Conservation (phyloP, 179 eudicot genomes). For the Gypsophila paniculata region DNA sequence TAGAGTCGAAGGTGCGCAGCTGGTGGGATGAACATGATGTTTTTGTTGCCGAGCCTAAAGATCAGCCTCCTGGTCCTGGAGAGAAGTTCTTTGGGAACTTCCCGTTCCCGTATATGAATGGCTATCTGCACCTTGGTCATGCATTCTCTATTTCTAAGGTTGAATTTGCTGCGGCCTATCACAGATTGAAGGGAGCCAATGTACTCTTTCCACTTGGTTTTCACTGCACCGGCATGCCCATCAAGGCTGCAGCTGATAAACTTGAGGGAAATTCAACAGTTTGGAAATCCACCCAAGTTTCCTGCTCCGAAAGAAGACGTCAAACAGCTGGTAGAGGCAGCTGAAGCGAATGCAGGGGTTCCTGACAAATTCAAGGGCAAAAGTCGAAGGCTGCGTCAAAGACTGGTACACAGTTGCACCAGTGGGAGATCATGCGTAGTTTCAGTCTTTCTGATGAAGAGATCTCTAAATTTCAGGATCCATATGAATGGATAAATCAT, state of each 20-base stretch:
- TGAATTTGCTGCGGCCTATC: conserved; percentile 76
- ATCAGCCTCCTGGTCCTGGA: conserved; percentile 48
- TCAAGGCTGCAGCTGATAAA: conserved; percentile 87
- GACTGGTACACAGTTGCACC: conserved; percentile 57
- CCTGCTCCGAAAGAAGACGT: conserved; percentile 41
- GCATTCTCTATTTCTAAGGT: conserved; percentile 79
- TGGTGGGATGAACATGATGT: conserved; percentile 62
- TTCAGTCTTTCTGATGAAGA: conserved; percentile 71
- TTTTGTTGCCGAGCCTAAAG: conserved; percentile 52
- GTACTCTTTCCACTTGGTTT: conserved; percentile 79
- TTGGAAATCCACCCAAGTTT: conserved; percentile 72
- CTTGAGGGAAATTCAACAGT: conserved; percentile 60
- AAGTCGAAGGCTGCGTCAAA: conserved; percentile 74
- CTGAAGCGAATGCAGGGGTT: conserved; percentile 34
- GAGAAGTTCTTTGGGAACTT: conserved; percentile 83
- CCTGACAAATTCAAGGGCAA: conserved; percentile 70
- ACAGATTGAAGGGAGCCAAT: conserved; percentile 71
- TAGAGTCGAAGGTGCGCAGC: conserved; percentile 44
- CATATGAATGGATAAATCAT: conserved; percentile 59
- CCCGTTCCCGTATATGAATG: conserved; percentile 90
- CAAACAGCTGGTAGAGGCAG: conserved; percentile 25
- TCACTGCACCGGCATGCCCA: conserved; percentile 89
- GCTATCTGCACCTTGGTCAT: conserved; percentile 73
- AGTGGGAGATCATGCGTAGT: conserved; percentile 88
- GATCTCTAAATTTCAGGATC: conserved; percentile 59